These are phyloP conservation scores for Cucurbita ficifolia DNA, from an alignment of 306 rosid species.

Conservation along the genomic window DNA sequence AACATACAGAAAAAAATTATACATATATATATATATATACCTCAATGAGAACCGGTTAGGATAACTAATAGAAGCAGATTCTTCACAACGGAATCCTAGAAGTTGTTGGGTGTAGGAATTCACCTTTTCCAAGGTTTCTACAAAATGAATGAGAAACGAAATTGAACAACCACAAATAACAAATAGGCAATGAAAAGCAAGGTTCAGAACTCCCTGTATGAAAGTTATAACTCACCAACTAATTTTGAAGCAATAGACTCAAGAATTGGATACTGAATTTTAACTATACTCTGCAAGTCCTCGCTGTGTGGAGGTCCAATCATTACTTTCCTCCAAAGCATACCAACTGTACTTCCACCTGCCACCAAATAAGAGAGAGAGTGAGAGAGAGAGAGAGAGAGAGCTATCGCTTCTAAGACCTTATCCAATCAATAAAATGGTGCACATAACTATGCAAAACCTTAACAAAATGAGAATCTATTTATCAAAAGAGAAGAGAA, in stretches of 20 bases:
- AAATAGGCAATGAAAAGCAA: background rate
- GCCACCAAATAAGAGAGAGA: conserved; percentile 11
- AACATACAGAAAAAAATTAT: background rate
- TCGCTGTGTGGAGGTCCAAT: conserved; percentile 37
- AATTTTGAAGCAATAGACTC: conserved; percentile 37
- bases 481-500: background rate
- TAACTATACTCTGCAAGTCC: conserved; percentile 52
- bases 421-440: background rate
- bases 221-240: conserved; percentile 32
- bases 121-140: conserved; percentile 63
- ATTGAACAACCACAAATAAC: background rate
- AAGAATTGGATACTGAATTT: conserved; percentile 37
- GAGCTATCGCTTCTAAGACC: background rate
- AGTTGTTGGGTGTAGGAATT: conserved; percentile 29
- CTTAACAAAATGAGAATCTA: background rate
- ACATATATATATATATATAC: conserved; percentile 19
- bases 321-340: conserved; percentile 74
- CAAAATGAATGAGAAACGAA: background rate
- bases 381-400: background rate
- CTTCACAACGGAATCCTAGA: conserved; percentile 27
- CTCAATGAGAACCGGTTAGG: conserved; percentile 58
- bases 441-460: background rate
- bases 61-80: conserved; percentile 26
- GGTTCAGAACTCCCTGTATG: background rate
- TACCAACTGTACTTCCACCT: conserved; percentile 51